Conservation (phyloP, 805 yeast genomes). For the Kurtzmaniella cleridarum region DNA sequence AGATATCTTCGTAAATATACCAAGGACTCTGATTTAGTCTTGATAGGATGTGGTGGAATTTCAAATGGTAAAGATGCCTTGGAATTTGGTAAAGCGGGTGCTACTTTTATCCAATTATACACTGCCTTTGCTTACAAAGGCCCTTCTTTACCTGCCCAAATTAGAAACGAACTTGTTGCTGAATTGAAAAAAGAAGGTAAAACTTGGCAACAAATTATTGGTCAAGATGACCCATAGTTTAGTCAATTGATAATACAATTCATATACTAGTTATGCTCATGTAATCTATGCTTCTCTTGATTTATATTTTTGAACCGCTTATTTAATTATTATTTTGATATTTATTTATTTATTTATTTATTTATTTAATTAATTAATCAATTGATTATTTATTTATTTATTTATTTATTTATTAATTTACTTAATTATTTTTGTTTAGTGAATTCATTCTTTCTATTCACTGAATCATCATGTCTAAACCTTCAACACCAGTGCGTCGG, state of each 20-base stretch:
- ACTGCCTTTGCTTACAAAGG: constrained; percentile 92
- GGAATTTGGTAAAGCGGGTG: constrained; percentile 92
- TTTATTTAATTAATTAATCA: background rate
- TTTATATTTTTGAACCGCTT: too few species aligned
- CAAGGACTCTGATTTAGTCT: constrained; percentile 64
- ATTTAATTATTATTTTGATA: too few species aligned
- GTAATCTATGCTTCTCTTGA: too few species aligned
- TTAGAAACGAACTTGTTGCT: constrained; percentile 34
- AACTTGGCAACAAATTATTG: constrained; percentile 79
- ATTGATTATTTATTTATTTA: too few species aligned
- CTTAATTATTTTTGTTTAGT: constrained; percentile 20
- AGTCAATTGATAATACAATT: constrained; percentile 5
- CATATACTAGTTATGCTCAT: too few species aligned
- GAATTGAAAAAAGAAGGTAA: constrained; percentile 67
- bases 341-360: too few species aligned
- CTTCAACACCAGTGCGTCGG: constrained; percentile 13
- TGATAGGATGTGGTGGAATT: constrained; percentile 95
- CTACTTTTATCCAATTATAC: constrained; percentile 79
- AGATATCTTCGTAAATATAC: constrained; percentile 67
- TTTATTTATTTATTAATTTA: constrained; percentile 12
- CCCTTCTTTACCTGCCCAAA: constrained; percentile 64
- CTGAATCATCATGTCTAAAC: constrained; percentile 13
- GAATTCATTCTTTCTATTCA: constrained; percentile 14
- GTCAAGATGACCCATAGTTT: constrained; percentile 45
- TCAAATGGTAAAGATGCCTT: constrained; percentile 81